phyloP scores from a whole-genome alignment of 352 stramenopile species.

The Thraustotheca clavata region DNA sequence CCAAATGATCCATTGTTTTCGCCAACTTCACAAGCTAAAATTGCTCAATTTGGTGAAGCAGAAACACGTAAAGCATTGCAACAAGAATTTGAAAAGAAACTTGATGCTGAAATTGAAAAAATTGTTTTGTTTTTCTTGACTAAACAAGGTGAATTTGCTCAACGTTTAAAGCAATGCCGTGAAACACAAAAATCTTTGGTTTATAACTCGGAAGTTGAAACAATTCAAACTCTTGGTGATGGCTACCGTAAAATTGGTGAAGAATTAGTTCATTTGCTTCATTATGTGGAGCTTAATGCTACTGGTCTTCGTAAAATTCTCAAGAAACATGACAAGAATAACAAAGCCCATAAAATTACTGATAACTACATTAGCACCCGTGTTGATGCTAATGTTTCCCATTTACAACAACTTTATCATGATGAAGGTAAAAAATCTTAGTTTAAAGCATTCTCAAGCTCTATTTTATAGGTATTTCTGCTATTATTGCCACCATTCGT shows the following conservation, averaged over 20 bases:
- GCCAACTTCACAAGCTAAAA: slow-evolving; percentile 1
- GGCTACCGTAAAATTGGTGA: slow-evolving; percentile 64
- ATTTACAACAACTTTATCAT: slow-evolving; percentile 79
- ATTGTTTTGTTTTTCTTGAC: slow-evolving; percentile 82
- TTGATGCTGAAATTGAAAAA: slow-evolving; percentile 73
- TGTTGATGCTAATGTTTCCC: slow-evolving; percentile 72
- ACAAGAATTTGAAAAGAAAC: slow-evolving; percentile 58
- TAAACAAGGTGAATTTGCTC: slow-evolving; percentile 77
- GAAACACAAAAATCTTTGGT: slow-evolving; percentile 38
- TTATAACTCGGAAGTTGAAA: slow-evolving; percentile 27
- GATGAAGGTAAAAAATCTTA: slow-evolving; percentile 35
- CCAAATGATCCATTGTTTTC: slow-evolving; percentile 23
- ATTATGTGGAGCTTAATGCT: slow-evolving; percentile 82
- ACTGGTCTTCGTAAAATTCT: slow-evolving; percentile 85
- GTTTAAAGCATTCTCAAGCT: neutral
- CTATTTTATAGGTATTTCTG: slow-evolving; percentile 42
- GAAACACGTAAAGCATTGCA: slow-evolving; percentile 33
- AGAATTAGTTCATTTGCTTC: slow-evolving; percentile 68
- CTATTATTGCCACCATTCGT: slow-evolving; percentile 77
- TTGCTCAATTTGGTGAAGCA: neutral
- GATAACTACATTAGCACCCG: slow-evolving; percentile 72
- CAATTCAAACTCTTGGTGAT: slow-evolving; percentile 62
- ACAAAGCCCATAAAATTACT: slow-evolving; percentile 81
- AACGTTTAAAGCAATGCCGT: slow-evolving; percentile 44
- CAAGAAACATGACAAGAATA: slow-evolving; percentile 84